Evolutionary conservation across 768 basidiomycete genomes (phyloP).

Genomic region (Amanita rubescens): DNA sequence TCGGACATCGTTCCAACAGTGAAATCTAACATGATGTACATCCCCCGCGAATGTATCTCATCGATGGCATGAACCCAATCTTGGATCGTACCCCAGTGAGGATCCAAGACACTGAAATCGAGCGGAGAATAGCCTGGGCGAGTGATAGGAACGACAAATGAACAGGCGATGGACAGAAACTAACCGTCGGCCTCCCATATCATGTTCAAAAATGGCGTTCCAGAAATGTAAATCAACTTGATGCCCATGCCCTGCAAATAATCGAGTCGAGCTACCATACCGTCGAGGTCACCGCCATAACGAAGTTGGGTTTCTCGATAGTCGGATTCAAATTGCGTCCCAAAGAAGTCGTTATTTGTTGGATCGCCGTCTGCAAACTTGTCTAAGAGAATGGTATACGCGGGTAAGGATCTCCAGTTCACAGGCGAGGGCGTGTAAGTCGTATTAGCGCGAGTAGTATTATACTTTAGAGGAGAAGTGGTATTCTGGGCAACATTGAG

Average conservation of each 20-base stretch:
- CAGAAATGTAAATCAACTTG: conserved; percentile 80
- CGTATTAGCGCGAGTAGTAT: conserved; percentile 47
- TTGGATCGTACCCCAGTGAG: conserved; percentile 80
- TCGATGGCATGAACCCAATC: conserved; percentile 78
- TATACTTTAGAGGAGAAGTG: conserved; percentile 57
- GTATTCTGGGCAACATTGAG: conserved; percentile 74
- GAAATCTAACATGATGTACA: conserved; percentile 93
- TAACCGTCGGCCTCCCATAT: conserved; percentile 94
- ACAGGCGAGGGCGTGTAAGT: conserved; percentile 72
- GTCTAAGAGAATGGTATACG: conserved; percentile 81
- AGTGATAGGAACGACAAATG: conserved; percentile 9
- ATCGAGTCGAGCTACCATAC: conserved; percentile 67
- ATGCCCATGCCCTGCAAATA: conserved; percentile 90
- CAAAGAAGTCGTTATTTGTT: conserved; percentile 85
- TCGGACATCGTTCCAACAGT: conserved; percentile 92
- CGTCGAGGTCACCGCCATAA: conserved; percentile 83
- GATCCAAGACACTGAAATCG: conserved; percentile 85
- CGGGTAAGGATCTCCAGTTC: conserved; percentile 82
- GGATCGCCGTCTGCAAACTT: conserved; percentile 95
- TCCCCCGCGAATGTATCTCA: conserved; percentile 68
- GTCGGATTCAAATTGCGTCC: conserved; percentile 74
- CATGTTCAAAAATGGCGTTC: conserved; percentile 92
- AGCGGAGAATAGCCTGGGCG: conserved; percentile 82
- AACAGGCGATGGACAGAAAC: conserved; percentile 23
- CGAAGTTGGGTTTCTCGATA: conserved; percentile 85